phyloP scores from a whole-genome alignment of 352 stramenopile species.

The Phytophthora meadii region DNA sequence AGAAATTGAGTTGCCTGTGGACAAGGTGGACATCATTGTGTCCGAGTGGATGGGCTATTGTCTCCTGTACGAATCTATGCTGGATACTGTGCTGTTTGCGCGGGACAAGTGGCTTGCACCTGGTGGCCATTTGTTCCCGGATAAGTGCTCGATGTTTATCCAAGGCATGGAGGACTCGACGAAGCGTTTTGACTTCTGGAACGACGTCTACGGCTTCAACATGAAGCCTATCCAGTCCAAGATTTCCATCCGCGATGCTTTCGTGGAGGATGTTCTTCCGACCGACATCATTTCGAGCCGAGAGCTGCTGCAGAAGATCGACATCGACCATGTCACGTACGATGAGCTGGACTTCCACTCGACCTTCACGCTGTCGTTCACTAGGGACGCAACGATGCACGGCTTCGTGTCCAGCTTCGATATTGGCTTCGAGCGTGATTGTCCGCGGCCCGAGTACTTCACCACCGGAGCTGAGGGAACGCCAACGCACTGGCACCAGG shows the following conservation, averaged over 20 bases:
- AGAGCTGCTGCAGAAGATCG: constrained; percentile 87
- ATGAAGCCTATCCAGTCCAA: constrained; percentile 97
- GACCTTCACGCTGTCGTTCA: constrained; percentile 89
- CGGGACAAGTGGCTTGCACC: constrained; percentile 96
- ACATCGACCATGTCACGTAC: constrained; percentile 91
- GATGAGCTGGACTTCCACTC: constrained; percentile 95
- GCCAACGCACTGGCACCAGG: constrained; percentile 99
- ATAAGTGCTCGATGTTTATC: constrained; percentile 97
- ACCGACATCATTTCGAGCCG: constrained; percentile 90
- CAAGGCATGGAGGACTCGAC: constrained; percentile 77
- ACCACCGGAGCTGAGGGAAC: constrained; percentile 90
- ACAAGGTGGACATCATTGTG: constrained; percentile 97
- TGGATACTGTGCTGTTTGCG: constrained; percentile 96
- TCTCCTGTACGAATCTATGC: constrained; percentile 98
- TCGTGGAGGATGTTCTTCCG: constrained; percentile 95
- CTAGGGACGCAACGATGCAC: constrained; percentile 92
- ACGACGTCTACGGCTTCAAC: constrained; percentile 99
- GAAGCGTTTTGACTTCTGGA: constrained; percentile 92
- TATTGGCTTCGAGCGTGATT: constrained; percentile 94
- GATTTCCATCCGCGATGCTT: constrained; percentile 95
- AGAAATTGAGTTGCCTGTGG: constrained; percentile 93
- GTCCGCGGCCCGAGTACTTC: constrained; percentile 95
- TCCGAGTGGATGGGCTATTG: constrained; percentile 99
- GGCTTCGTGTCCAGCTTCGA: constrained; percentile 98
- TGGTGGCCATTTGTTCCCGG: constrained; percentile 96